Conservation (phyloP, 2,329 filamentous ascomycete genomes). For the Boeremia exigua region DNA sequence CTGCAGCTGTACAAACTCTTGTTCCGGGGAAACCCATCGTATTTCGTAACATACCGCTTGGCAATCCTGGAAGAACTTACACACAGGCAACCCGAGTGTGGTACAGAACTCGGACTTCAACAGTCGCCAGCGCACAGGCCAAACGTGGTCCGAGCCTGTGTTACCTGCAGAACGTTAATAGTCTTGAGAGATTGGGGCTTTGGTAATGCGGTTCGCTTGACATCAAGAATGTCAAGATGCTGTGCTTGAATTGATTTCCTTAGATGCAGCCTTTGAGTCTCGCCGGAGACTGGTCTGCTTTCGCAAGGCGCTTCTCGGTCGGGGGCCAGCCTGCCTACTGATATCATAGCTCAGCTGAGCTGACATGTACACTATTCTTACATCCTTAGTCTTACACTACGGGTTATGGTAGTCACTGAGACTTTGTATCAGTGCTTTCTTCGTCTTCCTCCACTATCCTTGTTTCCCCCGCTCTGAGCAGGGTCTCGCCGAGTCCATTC, state of each 20-base stretch:
- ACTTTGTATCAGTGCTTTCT: conserved; percentile 13
- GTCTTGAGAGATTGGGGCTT: neutral
- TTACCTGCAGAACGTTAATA: neutral
- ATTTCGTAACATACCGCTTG: too few relatives aligned
- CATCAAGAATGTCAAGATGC: neutral
- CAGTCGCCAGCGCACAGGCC: neutral
- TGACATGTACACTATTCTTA: conserved; percentile 31
- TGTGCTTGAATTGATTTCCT: conserved; percentile 7
- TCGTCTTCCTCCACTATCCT: conserved; percentile 36
- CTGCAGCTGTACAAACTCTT: too few relatives aligned
- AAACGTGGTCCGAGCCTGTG: neutral
- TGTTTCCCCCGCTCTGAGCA: conserved; percentile 54
- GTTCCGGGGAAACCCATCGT: too few relatives aligned
- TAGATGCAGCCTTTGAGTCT: conserved; percentile 1
- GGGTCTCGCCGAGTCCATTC: conserved; percentile 31
- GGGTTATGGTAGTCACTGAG: conserved; percentile 23
- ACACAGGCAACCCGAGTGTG: neutral
- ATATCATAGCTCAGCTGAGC: neutral
- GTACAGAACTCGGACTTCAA: neutral
- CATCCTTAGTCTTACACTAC: conserved; percentile 23
- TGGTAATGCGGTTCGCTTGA: neutral
- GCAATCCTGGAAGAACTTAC: too few relatives aligned
- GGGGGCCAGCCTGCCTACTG: neutral
- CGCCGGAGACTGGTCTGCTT: neutral
- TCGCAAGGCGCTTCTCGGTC: neutral